Evolutionary conservation across 139 green algal genomes (phyloP).

Genomic region (Micractinium sp.): DNA sequence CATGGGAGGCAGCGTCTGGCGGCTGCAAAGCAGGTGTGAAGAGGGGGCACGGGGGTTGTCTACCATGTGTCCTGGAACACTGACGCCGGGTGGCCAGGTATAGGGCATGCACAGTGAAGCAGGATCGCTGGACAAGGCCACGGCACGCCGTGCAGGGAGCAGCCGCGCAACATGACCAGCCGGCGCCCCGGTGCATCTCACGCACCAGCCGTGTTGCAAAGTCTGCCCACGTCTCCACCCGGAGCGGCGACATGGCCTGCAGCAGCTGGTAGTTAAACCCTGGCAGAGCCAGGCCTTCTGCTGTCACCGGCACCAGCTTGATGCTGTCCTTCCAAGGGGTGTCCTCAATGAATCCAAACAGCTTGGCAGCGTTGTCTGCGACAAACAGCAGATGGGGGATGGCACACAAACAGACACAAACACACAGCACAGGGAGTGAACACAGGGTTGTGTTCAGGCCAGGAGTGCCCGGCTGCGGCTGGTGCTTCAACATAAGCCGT

Average conservation of each 20-base stretch:
- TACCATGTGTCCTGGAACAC: too few species aligned
- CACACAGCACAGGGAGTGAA: background rate
- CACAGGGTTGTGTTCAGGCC: background rate
- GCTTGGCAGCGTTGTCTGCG: constrained; percentile 17
- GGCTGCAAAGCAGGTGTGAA: background rate
- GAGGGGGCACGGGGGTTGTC: too few species aligned
- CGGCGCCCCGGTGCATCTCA: background rate
- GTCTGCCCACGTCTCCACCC: constrained; percentile 25
- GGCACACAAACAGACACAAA: too few species aligned
- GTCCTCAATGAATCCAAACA: background rate
- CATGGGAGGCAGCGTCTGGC: background rate
- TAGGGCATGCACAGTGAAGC: background rate
- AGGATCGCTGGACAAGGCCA: background rate
- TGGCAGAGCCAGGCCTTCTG: background rate
- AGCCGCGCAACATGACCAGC: background rate
- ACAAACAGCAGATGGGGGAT: too few species aligned
- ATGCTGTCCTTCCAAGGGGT: background rate
- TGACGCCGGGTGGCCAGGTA: too few species aligned
- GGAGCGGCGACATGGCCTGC: background rate
- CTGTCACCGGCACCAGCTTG: constrained; percentile 18
- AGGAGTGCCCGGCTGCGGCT: background rate
- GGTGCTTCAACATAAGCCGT: background rate
- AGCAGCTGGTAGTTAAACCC: constrained; percentile 7
- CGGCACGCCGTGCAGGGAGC: background rate
- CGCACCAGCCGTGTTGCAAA: constrained; percentile 1